Evolutionary conservation across 805 yeast species (phyloP), one percentile per base, ranked within the genome.

Genomic region (Starmerella stellata): DNA sequence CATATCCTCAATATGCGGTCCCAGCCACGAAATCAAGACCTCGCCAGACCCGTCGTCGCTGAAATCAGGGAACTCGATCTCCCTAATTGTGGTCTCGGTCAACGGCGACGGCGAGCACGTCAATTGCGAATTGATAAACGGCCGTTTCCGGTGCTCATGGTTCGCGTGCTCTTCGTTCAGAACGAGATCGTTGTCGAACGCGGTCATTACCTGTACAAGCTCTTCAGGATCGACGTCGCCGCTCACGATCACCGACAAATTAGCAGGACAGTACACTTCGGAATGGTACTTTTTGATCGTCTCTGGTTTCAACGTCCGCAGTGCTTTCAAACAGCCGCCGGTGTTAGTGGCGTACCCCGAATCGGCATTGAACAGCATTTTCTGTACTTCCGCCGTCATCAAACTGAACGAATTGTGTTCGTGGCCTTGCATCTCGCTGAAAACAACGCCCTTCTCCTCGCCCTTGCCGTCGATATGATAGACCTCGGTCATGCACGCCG

Each of bases 391-490:
- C n/a, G 38, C 43, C 3, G 52, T 47, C 38, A 71, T 72, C 45
- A 78, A 61, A 47, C 66, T 69, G 71, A 75, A 74, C 14, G 85
- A 69, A 45, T 77, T 79, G 50, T 72, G 72, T 56, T 83, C 93
- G 40, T 78, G 74, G 21, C 83, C 95, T 53, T 81, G 95, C 96
- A 90, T 90, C 60, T 90, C 98, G 38, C 92, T 77, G 55, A 78
- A 90, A 3, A 90, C 96, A 23, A 90, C 98, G 49, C 98, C 98
- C 55, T 82, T 82, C 49, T 90, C 98, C 46, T 77, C 73, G 24
- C 79, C 93, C 7, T 72, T 68, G 2, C 93, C 94, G 55, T 90
- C 96, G 34, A 90, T 70, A 55, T 90, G 96, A 55, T 81, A 81
- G 7, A 90, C 96, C 55, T 90, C 98, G 1, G 98, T 90, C 38